Percentiles rank a stretch among this genome's conserved stretches.
Conservation (phyloP, 345 rosid species). For the Linum lewisii region DNA sequence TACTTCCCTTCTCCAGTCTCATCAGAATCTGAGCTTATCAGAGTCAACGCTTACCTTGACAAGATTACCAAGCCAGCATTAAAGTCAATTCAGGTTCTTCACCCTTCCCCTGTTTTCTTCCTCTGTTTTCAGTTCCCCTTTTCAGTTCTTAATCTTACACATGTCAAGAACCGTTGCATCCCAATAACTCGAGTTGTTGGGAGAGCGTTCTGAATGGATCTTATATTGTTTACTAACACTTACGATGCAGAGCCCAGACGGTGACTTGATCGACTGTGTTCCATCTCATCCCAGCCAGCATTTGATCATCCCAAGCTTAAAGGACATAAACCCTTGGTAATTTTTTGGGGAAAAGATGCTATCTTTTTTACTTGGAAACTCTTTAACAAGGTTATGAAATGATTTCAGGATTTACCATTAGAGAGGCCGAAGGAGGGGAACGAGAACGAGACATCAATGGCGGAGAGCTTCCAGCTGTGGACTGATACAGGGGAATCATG, state of each 20-base stretch:
- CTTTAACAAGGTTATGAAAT: too few species aligned
- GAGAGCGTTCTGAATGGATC: too few species aligned
- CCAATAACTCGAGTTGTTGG: too few species aligned
- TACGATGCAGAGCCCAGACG: constrained; percentile 26
- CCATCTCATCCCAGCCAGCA: constrained; percentile 29
- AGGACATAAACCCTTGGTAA: constrained; percentile 24
- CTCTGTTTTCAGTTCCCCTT: not conserved
- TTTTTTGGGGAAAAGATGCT: too few species aligned
- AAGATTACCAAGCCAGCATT: constrained; percentile 23
- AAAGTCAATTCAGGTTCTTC: constrained; percentile 23
- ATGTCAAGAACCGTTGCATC: too few species aligned
- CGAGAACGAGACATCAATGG: constrained; percentile 2
- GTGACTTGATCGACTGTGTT: constrained; percentile 24
- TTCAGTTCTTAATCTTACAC: too few species aligned
- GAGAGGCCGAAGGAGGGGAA: constrained; percentile 17
- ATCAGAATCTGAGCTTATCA: constrained; percentile 27
- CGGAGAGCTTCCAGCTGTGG: constrained; percentile 22
- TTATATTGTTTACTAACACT: not conserved
- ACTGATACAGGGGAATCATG: constrained; percentile 20
- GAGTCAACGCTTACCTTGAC: constrained; percentile 21
- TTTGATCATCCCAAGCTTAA: constrained; percentile 26
- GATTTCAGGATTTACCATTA: constrained; percentile 21
- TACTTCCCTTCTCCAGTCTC: constrained; percentile 24
- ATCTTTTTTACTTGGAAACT: too few species aligned
- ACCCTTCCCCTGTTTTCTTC: not conserved